Evolutionary conservation across 208 protist genomes (phyloP).

Genomic region (Chromosphaera perkinsii): DNA sequence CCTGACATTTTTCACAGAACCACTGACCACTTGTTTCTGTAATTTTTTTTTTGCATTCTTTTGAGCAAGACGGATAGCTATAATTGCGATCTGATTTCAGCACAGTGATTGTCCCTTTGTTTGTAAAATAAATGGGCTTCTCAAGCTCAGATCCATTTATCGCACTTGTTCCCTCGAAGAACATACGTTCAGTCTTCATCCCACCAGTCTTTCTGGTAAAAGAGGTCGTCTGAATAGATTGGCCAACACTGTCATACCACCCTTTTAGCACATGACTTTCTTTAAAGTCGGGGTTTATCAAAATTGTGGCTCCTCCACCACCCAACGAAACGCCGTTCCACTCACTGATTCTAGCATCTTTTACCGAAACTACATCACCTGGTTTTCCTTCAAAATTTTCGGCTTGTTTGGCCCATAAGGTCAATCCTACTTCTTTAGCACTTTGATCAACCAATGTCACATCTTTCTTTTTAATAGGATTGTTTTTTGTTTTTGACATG

Average conservation of each 20-base stretch:
- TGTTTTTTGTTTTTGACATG: not conserved
- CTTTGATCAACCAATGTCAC: constrained; percentile 21
- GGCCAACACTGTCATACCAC: constrained; percentile 11
- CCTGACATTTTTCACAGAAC: too few species aligned
- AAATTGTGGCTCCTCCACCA: too few species aligned
- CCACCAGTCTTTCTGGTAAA: too few species aligned
- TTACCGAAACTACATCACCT: constrained; percentile 4
- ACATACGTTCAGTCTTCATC: too few species aligned
- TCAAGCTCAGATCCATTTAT: too few species aligned
- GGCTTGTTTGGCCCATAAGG: constrained; percentile 26
- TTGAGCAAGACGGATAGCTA: too few species aligned
- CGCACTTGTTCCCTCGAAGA: too few species aligned
- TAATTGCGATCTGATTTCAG: too few species aligned
- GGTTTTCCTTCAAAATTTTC: constrained; percentile 1
- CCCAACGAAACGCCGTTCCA: constrained; percentile 1
- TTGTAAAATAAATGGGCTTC: too few species aligned
- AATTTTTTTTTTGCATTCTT: too few species aligned
- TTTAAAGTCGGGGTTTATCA: constrained; percentile 22
- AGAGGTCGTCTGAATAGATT: not conserved
- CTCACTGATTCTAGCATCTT: not conserved
- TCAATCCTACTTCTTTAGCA: not conserved
- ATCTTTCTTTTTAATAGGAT: constrained; percentile 17
- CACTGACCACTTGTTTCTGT: too few species aligned
- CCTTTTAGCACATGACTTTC: not conserved
- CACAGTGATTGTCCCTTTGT: too few species aligned